phyloP scores from a whole-genome alignment of 768 basidiomycete genomes.

The Austroboletus festivus region DNA sequence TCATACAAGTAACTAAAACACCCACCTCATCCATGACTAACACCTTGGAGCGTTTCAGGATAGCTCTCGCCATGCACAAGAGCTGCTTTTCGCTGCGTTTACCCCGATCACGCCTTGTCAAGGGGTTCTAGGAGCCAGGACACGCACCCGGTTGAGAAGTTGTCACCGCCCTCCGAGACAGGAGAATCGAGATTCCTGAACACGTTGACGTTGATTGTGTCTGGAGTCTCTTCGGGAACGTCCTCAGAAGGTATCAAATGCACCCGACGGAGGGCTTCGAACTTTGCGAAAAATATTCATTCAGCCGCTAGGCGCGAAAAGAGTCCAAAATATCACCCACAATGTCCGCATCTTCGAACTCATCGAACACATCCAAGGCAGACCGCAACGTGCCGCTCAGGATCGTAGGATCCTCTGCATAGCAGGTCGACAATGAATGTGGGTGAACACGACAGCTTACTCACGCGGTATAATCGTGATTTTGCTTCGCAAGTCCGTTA shows the following conservation, averaged over 20 bases:
- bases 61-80: constrained; percentile 87
- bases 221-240: constrained; percentile 33
- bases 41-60: constrained; percentile 72
- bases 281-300: constrained; percentile 41
- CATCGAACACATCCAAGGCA: constrained; percentile 81
- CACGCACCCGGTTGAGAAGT: constrained; percentile 78
- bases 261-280: constrained; percentile 79
- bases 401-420: constrained; percentile 83
- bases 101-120: too few species aligned
- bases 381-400: constrained; percentile 79
- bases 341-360: constrained; percentile 82
- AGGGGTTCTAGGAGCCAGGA: too few species aligned
- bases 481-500: constrained; percentile 75
- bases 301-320: background rate
- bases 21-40: constrained; percentile 82
- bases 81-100: constrained; percentile 68
- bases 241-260: constrained; percentile 69
- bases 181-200: constrained; percentile 72
- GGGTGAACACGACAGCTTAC: constrained; percentile 21
- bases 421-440: background rate
- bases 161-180: constrained; percentile 84
- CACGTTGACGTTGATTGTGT: constrained; percentile 64
- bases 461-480: constrained; percentile 75
- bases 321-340: constrained; percentile 38
- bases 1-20: background rate